Conservation (phyloP, 1,284 basidiomycete genomes). For the Rhodotorula sp. region DNA sequence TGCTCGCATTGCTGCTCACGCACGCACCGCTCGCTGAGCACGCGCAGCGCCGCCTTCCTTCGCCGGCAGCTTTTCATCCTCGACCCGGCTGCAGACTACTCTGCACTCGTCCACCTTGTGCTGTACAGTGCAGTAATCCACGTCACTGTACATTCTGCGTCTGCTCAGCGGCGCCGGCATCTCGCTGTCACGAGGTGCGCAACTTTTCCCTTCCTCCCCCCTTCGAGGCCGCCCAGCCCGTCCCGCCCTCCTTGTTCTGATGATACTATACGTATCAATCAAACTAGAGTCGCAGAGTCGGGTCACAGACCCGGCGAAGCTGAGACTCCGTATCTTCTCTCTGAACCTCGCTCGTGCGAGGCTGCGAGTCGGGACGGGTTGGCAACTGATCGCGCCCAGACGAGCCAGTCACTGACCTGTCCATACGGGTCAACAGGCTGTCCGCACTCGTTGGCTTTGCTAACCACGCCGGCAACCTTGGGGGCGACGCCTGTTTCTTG, state of each 20-base stretch:
- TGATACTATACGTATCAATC: slow-evolving; percentile 23
- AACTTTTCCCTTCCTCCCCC: neutral
- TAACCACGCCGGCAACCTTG: neutral
- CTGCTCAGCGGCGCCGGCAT: neutral
- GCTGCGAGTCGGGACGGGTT: neutral
- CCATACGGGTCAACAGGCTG: too few species aligned
- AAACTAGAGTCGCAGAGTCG: slow-evolving; percentile 24
- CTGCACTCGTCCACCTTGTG: too few species aligned
- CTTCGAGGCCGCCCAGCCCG: neutral
- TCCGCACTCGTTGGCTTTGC: neutral
- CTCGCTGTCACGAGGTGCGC: neutral
- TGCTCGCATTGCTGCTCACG: too few species aligned
- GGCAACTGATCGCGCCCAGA: neutral
- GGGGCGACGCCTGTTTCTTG: too few species aligned
- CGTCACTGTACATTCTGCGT: too few species aligned
- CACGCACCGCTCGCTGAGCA: neutral
- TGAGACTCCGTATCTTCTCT: slow-evolving; percentile 20
- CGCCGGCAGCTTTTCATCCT: neutral
- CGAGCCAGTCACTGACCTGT: neutral
- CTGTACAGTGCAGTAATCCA: too few species aligned
- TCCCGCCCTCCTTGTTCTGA: neutral
- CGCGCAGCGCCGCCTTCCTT: neutral
- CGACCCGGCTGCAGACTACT: too few species aligned
- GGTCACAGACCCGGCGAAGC: slow-evolving; percentile 5
- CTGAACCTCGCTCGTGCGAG: neutral